Conservation (phyloP, 208 protist genomes). For the Angomonas desouzai region DNA sequence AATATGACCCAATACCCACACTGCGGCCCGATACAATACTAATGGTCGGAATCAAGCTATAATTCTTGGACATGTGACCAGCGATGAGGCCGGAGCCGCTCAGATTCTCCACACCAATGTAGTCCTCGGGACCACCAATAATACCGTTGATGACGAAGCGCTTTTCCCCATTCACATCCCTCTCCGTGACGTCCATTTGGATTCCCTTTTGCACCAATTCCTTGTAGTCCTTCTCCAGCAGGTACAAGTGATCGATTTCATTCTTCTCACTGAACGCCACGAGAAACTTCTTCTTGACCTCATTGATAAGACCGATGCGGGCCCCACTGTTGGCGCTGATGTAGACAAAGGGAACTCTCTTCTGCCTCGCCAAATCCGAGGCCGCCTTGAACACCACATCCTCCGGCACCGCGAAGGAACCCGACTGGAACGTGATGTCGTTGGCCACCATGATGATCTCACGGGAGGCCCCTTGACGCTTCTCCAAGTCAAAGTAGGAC, state of each 20-base stretch:
- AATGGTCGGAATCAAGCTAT: conserved; percentile 97
- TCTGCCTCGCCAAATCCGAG: conserved; percentile 78
- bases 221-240: conserved; percentile 86
- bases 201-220: conserved; percentile 42
- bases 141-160: conserved; percentile 91
- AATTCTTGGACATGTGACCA: conserved; percentile 96
- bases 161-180: conserved; percentile 50
- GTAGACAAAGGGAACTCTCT: conserved; percentile 95
- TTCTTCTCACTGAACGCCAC: conserved; percentile 85
- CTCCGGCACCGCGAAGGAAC: conserved; percentile 95
- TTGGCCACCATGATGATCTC: conserved; percentile 97
- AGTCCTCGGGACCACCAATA: conserved; percentile 88
- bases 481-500: conserved; percentile 66
- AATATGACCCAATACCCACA: conserved; percentile 98
- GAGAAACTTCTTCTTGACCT: conserved; percentile 91
- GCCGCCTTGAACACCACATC: conserved; percentile 92
- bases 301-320: conserved; percentile 93
- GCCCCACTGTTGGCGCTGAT: conserved; percentile 97
- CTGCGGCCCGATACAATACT: conserved; percentile 95
- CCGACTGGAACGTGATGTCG: conserved; percentile 96
- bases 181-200: conserved; percentile 31
- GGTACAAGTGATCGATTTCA: conserved; percentile 95
- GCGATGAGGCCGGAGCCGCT: conserved; percentile 95
- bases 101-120: conserved; percentile 98
- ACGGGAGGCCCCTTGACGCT: conserved; percentile 34